Evolutionary conservation across 257 asterid species (phyloP).

Genomic region (Gentiana dahurica): DNA sequence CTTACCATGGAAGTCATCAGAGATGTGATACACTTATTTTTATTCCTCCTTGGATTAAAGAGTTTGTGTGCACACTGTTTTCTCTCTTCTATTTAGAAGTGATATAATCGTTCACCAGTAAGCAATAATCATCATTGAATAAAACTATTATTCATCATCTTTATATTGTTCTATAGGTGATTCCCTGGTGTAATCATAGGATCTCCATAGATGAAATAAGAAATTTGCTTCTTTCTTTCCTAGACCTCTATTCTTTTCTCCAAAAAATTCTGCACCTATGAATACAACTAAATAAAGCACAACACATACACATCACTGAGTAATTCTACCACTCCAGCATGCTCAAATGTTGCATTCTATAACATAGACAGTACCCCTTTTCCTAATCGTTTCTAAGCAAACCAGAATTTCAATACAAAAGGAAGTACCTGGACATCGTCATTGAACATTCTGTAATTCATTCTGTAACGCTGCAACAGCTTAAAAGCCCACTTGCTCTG

Average conservation of each 20-base stretch:
- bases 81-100: background rate
- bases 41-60: no score
- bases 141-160: no score
- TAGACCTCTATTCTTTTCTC: no score
- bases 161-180: no score
- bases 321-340: background rate
- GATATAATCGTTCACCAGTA: no score
- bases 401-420: background rate
- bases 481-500: constrained; percentile 99
- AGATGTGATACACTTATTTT: no score
- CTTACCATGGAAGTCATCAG: background rate
- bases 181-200: no score
- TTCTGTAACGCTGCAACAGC: constrained; percentile 93
- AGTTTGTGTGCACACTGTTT: background rate
- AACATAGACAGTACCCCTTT: background rate
- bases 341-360: background rate
- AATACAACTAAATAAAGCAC: no score
- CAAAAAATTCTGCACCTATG: no score
- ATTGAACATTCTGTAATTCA: constrained; percentile 88
- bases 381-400: background rate
- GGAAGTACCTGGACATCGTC: constrained; percentile 86
- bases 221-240: no score
- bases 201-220: no score
- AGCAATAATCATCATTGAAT: no score
- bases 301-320: background rate